Evolutionary conservation across 2,329 filamentous ascomycete genomes (phyloP), one percentile per base, ranked within the genome.

Genomic region (Colletotrichum aenigma): DNA sequence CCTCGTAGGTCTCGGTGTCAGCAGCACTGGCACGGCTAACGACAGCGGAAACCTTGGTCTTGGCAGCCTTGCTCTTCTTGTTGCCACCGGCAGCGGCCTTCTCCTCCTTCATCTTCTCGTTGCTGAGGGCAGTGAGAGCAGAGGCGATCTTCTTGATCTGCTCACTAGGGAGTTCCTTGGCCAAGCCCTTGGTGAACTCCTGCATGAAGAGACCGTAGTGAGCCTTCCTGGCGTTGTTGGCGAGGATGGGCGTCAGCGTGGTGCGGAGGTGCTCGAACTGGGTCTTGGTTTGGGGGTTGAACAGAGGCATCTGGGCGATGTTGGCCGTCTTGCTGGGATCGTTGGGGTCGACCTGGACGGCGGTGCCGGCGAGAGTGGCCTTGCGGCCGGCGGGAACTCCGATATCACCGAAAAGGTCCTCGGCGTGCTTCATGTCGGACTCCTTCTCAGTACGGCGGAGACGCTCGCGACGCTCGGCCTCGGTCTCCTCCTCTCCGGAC

Each of bases 81-180:
- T 94, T 95, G 70, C 95, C 93, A 90, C 98, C 98, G 79, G 98
- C 95, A 5, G 95, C 92, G 6, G 94, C 93, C 91, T 98, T 98
- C 91, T 99, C 97, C 85, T 98, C 96, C 89, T 96, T 97, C 94
- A 98, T 94, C 91, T 98, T 98, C 91, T 98, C 97, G 84, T 99
- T 99, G 83, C 95, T 91, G 72, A 98, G 90, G 7, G 96, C 94
- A n/a, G 96, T 98, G 81, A 99, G 87, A 7, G 91, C 91, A 85
- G 94, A 97, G 15, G 95, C 92, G 79, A 98, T 92, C 90, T 98
- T 98, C 91, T 98, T 98, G 87, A 98, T 96, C 87, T 98, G 96
- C 73, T 97, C 94, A 83, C 95, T 98, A 16, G 94, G 93, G 79
- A 99, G 86, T 32, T 98, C 96, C 86, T 96, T 96, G 80, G 93